Conservation (phyloP, 352 stramenopile genomes). For the Phytopythium ostracodes region DNA sequence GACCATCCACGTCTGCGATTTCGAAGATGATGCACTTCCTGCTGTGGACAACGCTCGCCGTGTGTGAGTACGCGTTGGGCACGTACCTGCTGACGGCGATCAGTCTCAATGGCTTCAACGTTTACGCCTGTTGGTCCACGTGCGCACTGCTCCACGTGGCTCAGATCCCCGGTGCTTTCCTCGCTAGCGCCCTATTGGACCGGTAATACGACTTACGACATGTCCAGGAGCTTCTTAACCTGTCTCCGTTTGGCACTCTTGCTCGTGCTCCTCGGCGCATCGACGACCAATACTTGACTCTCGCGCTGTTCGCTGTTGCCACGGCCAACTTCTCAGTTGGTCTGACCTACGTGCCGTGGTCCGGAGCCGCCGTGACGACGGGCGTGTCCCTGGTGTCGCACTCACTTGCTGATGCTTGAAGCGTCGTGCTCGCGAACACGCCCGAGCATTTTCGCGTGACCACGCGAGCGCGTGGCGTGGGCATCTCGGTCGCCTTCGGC, state of each 20-base stretch:
- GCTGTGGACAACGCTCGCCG: conserved; percentile 25
- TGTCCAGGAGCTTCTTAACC: too few relatives aligned
- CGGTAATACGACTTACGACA: background rate
- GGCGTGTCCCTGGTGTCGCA: conserved; percentile 13
- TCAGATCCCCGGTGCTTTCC: conserved; percentile 17
- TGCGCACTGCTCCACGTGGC: conserved; percentile 11
- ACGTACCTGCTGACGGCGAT: conserved; percentile 25
- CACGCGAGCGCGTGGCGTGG: conserved; percentile 17
- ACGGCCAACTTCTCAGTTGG: background rate
- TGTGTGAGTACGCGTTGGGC: conserved; percentile 28
- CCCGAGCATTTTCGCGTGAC: conserved; percentile 8
- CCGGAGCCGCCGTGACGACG: conserved; percentile 7
- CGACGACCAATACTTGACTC: conserved; percentile 10
- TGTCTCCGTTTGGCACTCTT: too few relatives aligned
- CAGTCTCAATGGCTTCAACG: conserved; percentile 26
- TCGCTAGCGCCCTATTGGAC: conserved; percentile 12
- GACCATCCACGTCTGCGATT: too few relatives aligned
- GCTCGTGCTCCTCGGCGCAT: too few relatives aligned
- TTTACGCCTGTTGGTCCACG: conserved; percentile 23
- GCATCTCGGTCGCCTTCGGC: conserved; percentile 21
- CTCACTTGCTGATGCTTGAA: conserved; percentile 18
- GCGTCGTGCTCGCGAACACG: conserved; percentile 18
- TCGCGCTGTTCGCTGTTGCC: conserved; percentile 13
- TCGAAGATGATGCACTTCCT: too few relatives aligned
- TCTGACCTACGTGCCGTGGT: conserved; percentile 20